phyloP scores from a whole-genome alignment of 192 early-diverging fungal species.

The Spinellus fusiger region DNA sequence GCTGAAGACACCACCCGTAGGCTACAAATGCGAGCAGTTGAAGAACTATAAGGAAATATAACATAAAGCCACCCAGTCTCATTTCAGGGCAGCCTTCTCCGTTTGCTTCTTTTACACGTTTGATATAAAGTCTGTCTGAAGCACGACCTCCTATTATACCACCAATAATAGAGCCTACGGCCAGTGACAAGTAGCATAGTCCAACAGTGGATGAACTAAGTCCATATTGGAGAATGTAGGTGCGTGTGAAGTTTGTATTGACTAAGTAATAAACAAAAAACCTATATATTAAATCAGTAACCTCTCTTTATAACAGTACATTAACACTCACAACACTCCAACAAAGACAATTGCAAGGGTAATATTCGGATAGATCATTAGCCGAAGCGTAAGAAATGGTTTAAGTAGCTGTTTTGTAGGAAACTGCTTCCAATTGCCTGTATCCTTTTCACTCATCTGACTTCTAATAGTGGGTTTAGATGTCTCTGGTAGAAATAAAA shows the following conservation, averaged over 20 bases:
- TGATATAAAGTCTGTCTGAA: constrained; percentile 15
- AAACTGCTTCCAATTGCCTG: too few species aligned
- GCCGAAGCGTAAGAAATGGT: constrained; percentile 15
- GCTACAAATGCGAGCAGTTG: constrained; percentile 3
- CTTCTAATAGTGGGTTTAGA: not conserved
- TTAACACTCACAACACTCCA: constrained; percentile 21
- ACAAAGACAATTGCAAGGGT: constrained; percentile 13
- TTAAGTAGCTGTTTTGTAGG: constrained; percentile 10
- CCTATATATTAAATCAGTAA: not conserved
- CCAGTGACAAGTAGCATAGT: constrained; percentile 26
- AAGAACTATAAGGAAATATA: constrained; percentile 10
- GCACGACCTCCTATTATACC: constrained; percentile 13
- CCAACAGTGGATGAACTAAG: constrained; percentile 26
- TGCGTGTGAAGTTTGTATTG: constrained; percentile 30
- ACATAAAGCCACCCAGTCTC: constrained; percentile 16
- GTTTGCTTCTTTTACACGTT: constrained; percentile 5
- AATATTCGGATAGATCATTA: constrained; percentile 21
- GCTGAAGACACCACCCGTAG: constrained; percentile 30
- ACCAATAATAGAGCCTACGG: constrained; percentile 17
- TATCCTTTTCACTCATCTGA: constrained; percentile 1
- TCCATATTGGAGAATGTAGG: constrained; percentile 25
- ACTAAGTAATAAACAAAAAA: constrained; percentile 27
- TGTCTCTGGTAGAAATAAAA: constrained; percentile 33
- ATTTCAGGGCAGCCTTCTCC: constrained; percentile 22
- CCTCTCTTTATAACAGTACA: not conserved